These are phyloP conservation scores for Microdochium paspali DNA, from an alignment of 2,329 filamentous ascomycete genomes.

Conservation along the genomic window DNA sequence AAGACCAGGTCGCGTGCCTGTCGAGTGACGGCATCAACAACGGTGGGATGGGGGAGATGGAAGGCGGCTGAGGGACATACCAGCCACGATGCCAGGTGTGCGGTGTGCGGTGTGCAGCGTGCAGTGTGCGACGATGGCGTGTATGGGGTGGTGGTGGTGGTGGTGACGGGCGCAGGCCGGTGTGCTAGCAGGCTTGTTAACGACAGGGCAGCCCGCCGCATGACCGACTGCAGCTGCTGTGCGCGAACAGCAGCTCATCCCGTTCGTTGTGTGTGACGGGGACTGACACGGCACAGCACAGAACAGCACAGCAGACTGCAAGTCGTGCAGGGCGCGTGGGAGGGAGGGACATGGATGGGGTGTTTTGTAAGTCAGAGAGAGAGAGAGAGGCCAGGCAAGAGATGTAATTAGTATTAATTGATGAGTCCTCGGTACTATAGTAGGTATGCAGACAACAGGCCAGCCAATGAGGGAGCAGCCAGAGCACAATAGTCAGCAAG, in stretches of 20 bases:
- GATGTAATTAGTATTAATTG: too few species aligned
- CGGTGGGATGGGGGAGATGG: not conserved
- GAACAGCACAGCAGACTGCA: too few species aligned
- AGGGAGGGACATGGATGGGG: not conserved
- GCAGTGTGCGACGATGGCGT: too few species aligned
- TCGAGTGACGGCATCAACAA: not conserved
- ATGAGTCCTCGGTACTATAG: too few species aligned
- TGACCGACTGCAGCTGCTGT: too few species aligned
- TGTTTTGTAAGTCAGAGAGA: not conserved
- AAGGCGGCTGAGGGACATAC: too few species aligned
- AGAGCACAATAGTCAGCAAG: constrained; percentile 1
- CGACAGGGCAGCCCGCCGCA: too few species aligned
- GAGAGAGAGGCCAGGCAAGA: not conserved
- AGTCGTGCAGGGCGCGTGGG: not conserved
- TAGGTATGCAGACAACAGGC: not conserved
- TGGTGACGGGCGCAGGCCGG: not conserved
- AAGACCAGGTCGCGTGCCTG: not conserved
- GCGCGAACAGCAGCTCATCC: too few species aligned
- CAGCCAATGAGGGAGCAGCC: not conserved
- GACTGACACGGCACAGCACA: too few species aligned
- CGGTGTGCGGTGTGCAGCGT: too few species aligned
- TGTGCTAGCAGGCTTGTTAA: not conserved
- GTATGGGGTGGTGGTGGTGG: not conserved
- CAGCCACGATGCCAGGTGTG: too few species aligned
- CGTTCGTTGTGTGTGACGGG: too few species aligned